A percentile compares a stretch with the other conserved stretches of the same genome.
Conservation (phyloP, 2,329 filamentous ascomycete species). For the Neopestalotiopsis sp. region DNA sequence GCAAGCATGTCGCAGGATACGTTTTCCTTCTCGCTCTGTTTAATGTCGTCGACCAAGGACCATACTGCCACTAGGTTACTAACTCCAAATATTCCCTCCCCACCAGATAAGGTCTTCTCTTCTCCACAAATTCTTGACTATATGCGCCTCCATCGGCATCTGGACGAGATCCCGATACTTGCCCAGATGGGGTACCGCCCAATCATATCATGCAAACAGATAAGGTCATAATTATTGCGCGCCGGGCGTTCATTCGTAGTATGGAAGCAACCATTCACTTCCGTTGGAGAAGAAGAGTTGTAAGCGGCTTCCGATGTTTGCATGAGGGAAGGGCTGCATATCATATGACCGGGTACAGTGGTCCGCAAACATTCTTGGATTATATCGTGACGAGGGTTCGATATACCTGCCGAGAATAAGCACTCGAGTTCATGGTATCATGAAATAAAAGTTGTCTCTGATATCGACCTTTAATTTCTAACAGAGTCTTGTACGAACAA, state of each 20-base stretch:
- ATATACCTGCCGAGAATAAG: not conserved
- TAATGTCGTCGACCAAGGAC: no score
- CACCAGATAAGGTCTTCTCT: not conserved
- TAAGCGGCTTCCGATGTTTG: not conserved
- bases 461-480: not conserved
- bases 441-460: not conserved
- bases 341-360: not conserved
- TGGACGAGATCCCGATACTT: slow-evolving; percentile 1
- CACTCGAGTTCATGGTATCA: not conserved
- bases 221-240: not conserved
- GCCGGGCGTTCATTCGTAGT: not conserved
- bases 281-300: not conserved
- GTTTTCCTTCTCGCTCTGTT: no score
- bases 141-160: not conserved
- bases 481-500: not conserved
- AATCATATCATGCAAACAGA: not conserved
- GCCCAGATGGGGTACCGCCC: not conserved
- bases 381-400: no score
- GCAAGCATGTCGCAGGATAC: not conserved
- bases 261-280: not conserved
- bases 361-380: no score
- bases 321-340: not conserved
- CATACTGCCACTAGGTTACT: not conserved
- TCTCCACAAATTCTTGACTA: not conserved
- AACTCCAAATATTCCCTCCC: not conserved